These are phyloP conservation scores for Benincasa hispida DNA, from an alignment of 306 rosid genomes.

Conservation along the genomic window DNA sequence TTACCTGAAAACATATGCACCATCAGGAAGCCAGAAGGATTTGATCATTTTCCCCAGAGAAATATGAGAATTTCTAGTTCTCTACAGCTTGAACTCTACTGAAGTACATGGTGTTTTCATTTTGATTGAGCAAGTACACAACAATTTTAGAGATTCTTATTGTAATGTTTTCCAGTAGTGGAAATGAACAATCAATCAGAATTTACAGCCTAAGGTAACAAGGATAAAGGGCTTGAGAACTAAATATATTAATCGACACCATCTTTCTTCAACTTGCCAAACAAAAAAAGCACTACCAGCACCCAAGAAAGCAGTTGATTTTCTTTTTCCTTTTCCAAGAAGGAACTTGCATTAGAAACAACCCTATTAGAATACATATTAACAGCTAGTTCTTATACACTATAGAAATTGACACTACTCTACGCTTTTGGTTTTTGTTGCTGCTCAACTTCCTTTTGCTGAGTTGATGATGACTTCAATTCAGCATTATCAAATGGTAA, in stretches of 20 bases:
- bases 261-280: neutral
- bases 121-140: neutral
- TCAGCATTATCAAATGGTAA: constrained; percentile 56
- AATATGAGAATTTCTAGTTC: neutral
- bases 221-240: neutral
- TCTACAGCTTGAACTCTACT: neutral
- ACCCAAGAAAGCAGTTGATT: neutral
- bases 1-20: neutral
- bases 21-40: neutral
- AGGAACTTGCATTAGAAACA: neutral
- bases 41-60: neutral
- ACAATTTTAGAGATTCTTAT: neutral
- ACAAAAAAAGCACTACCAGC: neutral
- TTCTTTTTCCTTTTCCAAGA: neutral
- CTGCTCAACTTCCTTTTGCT: constrained; percentile 24
- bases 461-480: constrained; percentile 27
- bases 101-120: neutral
- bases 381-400: neutral
- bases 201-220: neutral
- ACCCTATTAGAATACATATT: neutral
- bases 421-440: constrained; percentile 29
- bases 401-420: neutral
- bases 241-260: neutral
- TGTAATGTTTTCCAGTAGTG: neutral
- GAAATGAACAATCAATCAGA: neutral